A percentile compares a stretch with the other conserved stretches of the same genome.
These are phyloP conservation scores for Pseudogymnoascus sp. DNA, from an alignment of 2,329 filamentous ascomycete species.

Conservation along the genomic window DNA sequence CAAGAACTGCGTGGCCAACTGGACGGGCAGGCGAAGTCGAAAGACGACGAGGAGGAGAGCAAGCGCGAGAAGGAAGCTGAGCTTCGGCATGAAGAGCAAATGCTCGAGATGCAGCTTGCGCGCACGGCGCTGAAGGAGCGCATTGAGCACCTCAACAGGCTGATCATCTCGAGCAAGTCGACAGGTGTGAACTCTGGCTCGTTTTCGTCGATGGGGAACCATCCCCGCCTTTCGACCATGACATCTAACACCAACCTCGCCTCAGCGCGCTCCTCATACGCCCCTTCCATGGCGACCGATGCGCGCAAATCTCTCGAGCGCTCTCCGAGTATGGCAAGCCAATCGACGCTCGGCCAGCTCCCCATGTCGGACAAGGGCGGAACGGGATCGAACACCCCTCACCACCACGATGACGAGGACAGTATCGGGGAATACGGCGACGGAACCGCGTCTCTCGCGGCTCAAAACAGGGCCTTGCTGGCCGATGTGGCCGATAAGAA, in stretches of 20 bases:
- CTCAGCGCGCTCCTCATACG: conserved; percentile 61
- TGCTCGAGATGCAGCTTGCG: conserved; percentile 96
- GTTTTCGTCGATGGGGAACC: conserved; percentile 58
- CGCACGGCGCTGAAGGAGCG: conserved; percentile 93
- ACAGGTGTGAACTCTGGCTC: conserved; percentile 80
- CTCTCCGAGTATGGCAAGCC: conserved; percentile 58
- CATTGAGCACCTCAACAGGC: conserved; percentile 90
- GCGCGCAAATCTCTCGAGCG: conserved; percentile 44
- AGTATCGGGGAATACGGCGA: conserved; percentile 76
- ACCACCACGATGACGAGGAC: conserved; percentile 49
- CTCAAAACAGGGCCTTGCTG: conserved; percentile 88
- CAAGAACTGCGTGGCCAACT: conserved; percentile 71
- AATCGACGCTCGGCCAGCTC: conserved; percentile 26
- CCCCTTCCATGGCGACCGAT: conserved; percentile 41
- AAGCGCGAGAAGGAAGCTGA: conserved; percentile 71
- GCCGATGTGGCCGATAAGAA: conserved; percentile 96
- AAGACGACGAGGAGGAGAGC: conserved; percentile 62
- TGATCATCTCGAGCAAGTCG: conserved; percentile 93
- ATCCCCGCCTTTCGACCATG: conserved; percentile 49
- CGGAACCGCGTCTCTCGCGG: conserved; percentile 68
- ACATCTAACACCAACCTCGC: conserved; percentile 37
- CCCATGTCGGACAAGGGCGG: conserved; percentile 15
- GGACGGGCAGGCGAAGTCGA: conserved; percentile 67
- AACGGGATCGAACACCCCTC: conserved; percentile 11
- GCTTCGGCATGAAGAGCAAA: conserved; percentile 87